Base-by-base conservation (phyloP, 768 basidiomycete species). In the Boletus reticuloceps region DNA sequence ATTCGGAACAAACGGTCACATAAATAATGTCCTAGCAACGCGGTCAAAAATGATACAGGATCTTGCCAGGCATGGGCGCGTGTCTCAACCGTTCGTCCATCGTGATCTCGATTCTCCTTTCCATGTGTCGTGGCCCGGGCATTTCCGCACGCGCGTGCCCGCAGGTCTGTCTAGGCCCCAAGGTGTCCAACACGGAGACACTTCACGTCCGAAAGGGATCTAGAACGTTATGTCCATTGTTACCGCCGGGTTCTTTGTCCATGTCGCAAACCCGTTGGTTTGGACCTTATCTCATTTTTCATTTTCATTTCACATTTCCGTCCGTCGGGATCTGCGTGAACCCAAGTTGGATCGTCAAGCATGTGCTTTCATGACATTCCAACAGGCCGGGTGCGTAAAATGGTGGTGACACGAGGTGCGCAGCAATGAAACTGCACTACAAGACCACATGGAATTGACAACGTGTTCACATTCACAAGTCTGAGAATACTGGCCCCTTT, bases 1-100 rank as follows among this genome's bases (percentile, higher is more conserved):
- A 29, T 34, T 56, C 53, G 58, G 51, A 60, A 54, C 53, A 19
- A 34, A 40, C 16, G 36, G 13, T 25, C 32, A 43, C 41, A 31
- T 25, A 55, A 55, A 36, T 52, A 51, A 29, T 29, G 29, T 38
- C 47, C 41, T 39, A 14, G 46, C 36, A 43, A 32, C 40, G 14
- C 20, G 31, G 25, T 31, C 38, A 50, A 50, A 29, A 29, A 29
- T 50, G 39, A 48, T 25, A 48, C 17, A 19, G n/a, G 19, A 12
- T 40, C 20, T 40, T 40, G 27, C 27, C 29, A 29, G 29, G 9
- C 29, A 29, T 9, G 8, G 29, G 29, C 29, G 29, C 29, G 1
- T 6, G 29, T 25, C 25, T 25, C 25, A 25, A 25, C 25, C 25
- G 25, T 25, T 25, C 29, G 29, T 29, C 29, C 29, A 29, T 2